Conservation (phyloP, 176 grass and related monocot genomes). For the Rhipidocladum racemiflorum region DNA sequence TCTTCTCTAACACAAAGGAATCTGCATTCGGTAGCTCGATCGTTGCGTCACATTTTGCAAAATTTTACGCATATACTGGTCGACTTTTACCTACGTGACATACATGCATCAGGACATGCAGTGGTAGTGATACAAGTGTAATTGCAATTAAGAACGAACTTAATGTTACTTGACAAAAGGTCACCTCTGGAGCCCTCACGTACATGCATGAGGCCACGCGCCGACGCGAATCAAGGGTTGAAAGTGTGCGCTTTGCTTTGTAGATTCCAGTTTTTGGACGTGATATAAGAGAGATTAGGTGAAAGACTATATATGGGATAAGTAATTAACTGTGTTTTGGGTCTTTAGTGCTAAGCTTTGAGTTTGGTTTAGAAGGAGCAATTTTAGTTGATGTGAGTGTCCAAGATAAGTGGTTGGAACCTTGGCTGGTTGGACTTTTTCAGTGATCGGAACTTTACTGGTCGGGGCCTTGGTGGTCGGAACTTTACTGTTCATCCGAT, state of each 20-base stretch:
- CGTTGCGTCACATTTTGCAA: not conserved
- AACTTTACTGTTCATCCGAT: too few relatives aligned
- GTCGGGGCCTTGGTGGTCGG: too few relatives aligned
- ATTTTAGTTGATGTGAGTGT: too few relatives aligned
- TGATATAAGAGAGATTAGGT: not conserved
- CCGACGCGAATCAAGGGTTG: not conserved
- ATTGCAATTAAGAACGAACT: not conserved
- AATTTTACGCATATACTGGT: not conserved
- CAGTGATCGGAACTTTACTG: too few relatives aligned
- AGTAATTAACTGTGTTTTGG: too few relatives aligned
- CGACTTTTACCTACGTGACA: not conserved
- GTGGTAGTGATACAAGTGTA: not conserved
- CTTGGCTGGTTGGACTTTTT: too few relatives aligned
- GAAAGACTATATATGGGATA: too few relatives aligned
- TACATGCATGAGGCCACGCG: not conserved
- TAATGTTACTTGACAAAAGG: not conserved
- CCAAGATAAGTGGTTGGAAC: too few relatives aligned
- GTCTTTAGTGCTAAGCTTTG: too few relatives aligned
- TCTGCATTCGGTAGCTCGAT: not conserved
- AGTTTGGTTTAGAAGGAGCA: too few relatives aligned
- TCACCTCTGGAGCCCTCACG: not conserved
- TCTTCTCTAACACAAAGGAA: constrained; percentile 5
- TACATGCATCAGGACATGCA: not conserved
- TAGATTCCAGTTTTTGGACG: constrained; percentile 29
- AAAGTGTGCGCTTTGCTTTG: not conserved